A percentile compares a stretch with the other conserved stretches of the same genome.
phyloP scores from a whole-genome alignment of 208 protist genomes.

The Leishmania braziliensis region DNA sequence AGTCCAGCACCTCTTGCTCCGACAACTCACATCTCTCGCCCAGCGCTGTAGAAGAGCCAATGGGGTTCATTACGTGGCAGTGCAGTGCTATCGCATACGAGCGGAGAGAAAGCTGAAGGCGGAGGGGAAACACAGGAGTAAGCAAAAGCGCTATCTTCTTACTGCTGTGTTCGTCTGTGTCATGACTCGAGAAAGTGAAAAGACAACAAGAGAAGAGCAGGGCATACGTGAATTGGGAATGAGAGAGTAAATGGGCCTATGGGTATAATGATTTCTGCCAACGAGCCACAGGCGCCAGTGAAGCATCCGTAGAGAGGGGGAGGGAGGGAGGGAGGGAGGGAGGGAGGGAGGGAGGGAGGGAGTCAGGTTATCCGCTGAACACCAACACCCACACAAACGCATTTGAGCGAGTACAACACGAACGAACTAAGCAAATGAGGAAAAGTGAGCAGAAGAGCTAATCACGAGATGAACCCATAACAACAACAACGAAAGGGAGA shows the following conservation, averaged over 20 bases:
- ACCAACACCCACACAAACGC: not conserved
- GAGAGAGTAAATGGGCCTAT: not conserved
- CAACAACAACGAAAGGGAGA: not conserved
- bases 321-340: too few species aligned
- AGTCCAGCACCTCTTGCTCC: conserved; percentile 8
- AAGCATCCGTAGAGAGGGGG: not conserved
- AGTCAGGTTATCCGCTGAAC: not conserved
- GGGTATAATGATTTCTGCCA: not conserved
- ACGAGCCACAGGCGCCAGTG: not conserved
- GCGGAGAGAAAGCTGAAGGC: not conserved
- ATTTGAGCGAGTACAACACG: not conserved
- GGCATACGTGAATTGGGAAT: not conserved
- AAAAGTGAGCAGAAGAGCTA: not conserved
- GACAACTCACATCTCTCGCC: conserved; percentile 7
- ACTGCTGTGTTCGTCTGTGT: not conserved
- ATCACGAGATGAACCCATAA: not conserved
- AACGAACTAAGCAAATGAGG: not conserved
- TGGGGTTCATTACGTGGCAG: not conserved
- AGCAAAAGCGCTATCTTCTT: not conserved
- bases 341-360: too few species aligned
- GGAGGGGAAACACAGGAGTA: not conserved
- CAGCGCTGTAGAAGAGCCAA: not conserved
- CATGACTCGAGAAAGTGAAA: not conserved
- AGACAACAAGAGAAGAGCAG: not conserved
- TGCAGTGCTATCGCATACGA: not conserved